A percentile compares a stretch with the other conserved stretches of the same genome.
These are phyloP conservation scores for Xylaria sp. DNA, from an alignment of 2,329 filamentous ascomycete genomes.

Conservation along the genomic window DNA sequence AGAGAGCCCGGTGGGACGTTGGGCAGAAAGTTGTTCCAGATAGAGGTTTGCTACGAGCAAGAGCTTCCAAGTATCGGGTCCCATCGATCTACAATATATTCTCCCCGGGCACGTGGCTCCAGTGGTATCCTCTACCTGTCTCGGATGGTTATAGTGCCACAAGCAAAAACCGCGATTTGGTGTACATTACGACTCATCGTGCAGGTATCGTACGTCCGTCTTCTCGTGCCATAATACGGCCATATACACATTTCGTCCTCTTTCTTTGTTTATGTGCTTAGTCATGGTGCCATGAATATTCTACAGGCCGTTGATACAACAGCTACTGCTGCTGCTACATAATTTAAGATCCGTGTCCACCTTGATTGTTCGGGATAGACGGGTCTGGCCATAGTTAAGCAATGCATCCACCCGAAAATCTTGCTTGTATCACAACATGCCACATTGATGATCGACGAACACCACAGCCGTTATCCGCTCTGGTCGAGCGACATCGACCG, in stretches of 20 bases:
- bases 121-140: constrained; percentile 44
- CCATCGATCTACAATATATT: constrained; percentile 37
- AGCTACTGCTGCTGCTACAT: constrained; percentile 13
- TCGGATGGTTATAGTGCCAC: constrained; percentile 29
- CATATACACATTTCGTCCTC: constrained; percentile 6
- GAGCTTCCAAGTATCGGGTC: constrained; percentile 21
- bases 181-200: constrained; percentile 14
- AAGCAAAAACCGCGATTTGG: constrained; percentile 29
- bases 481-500: constrained; percentile 28
- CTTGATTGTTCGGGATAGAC: constrained; percentile 30
- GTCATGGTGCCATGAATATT: constrained; percentile 10
- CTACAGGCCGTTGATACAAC: constrained; percentile 11
- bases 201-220: constrained; percentile 23
- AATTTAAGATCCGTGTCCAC: constrained; percentile 37
- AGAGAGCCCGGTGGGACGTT: constrained; percentile 48
- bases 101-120: constrained; percentile 53
- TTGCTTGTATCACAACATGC: constrained; percentile 28
- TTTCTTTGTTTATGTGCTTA: not conserved
- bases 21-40: constrained; percentile 47
- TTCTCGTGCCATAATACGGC: constrained; percentile 12
- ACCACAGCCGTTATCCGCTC: constrained; percentile 34
- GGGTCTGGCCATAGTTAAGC: constrained; percentile 41
- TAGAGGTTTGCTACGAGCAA: constrained; percentile 31
- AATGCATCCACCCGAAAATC: constrained; percentile 36
- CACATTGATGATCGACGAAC: constrained; percentile 35